These are phyloP conservation scores for Aspergillus sp. DNA, from an alignment of 2,329 filamentous ascomycete species.

Conservation along the genomic window DNA sequence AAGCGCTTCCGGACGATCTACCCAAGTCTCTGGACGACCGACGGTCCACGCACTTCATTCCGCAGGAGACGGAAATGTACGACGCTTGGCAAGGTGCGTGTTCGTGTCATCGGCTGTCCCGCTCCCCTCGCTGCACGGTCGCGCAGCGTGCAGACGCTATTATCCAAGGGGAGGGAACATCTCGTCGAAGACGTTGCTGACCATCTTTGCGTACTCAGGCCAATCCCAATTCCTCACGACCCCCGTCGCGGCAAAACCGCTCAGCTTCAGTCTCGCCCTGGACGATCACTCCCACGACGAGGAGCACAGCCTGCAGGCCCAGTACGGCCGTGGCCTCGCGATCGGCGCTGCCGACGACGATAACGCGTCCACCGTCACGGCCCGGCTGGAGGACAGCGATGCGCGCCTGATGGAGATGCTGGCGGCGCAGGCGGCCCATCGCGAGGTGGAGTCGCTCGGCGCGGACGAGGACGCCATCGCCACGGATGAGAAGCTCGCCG, in stretches of 20 bases:
- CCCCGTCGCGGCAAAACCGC: constrained; percentile 77
- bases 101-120: constrained; percentile 2
- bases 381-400: constrained; percentile 72
- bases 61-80: constrained; percentile 92
- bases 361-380: constrained; percentile 44
- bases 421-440: constrained; percentile 84
- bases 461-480: constrained; percentile 80
- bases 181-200: neutral
- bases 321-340: constrained; percentile 29
- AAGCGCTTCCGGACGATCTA: constrained; percentile 74
- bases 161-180: neutral
- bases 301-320: constrained; percentile 39
- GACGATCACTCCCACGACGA: constrained; percentile 75
- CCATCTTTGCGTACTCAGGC: constrained; percentile 52
- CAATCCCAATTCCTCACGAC: constrained; percentile 94
- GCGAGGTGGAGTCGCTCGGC: constrained; percentile 65
- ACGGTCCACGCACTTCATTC: constrained; percentile 63
- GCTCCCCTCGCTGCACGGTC: constrained; percentile 2
- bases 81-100: constrained; percentile 93
- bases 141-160: constrained; percentile 2
- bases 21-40: constrained; percentile 91
- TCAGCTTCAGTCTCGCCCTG: constrained; percentile 81
- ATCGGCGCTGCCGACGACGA: constrained; percentile 19
- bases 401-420: constrained; percentile 92
- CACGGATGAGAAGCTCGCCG: constrained; percentile 69